Evolutionary conservation across 108 stramenopile genomes (phyloP).

Genomic region (Mediolabrus comicus): DNA sequence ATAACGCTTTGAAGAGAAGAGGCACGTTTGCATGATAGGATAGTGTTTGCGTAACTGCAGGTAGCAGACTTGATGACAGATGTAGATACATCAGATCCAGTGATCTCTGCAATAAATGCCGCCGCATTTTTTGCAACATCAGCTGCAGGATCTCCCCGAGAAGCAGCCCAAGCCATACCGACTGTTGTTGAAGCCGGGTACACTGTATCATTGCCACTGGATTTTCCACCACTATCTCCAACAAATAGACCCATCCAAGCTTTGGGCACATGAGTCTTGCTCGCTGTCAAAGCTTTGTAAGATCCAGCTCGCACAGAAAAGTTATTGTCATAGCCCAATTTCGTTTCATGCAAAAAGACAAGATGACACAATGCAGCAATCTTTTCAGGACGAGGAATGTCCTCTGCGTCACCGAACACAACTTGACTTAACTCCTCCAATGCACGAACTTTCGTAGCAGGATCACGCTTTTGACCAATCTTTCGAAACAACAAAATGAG

Average conservation of each 20-base stretch:
- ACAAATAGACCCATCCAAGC: constrained; percentile 36
- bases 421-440: constrained; percentile 45
- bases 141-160: constrained; percentile 27
- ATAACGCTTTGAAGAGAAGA: constrained; percentile 29
- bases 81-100: neutral
- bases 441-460: constrained; percentile 67
- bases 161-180: constrained; percentile 42
- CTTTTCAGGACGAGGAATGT: constrained; percentile 30
- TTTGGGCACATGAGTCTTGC: constrained; percentile 31
- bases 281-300: constrained; percentile 23
- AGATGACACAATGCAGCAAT: constrained; percentile 40
- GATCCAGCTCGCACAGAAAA: constrained; percentile 22
- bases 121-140: constrained; percentile 22
- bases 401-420: constrained; percentile 7
- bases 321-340: constrained; percentile 37
- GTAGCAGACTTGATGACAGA: constrained; percentile 12
- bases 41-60: constrained; percentile 14
- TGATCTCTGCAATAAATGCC: constrained; percentile 17
- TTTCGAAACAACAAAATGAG: constrained; percentile 59
- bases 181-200: constrained; percentile 10
- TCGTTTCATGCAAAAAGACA: constrained; percentile 31
- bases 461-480: constrained; percentile 77
- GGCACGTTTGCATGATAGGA: constrained; percentile 31
- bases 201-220: neutral
- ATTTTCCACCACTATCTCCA: neutral